Base-by-base conservation (phyloP, 495 filamentous ascomycete species). In the Neurospora sp. region DNA sequence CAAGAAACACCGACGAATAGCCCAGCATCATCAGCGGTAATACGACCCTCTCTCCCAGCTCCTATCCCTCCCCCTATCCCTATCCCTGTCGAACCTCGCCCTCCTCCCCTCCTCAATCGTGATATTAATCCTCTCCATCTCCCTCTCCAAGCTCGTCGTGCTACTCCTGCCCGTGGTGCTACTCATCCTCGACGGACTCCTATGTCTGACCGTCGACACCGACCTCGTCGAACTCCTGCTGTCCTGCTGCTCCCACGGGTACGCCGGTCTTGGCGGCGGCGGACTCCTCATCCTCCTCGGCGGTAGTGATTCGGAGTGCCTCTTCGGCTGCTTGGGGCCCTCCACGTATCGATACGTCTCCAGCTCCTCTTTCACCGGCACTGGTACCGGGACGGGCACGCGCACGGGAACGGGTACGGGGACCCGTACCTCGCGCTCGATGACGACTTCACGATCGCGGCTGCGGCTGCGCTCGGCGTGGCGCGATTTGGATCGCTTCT, bases 291-390 rank as follows among this genome's bases (percentile, higher is more conserved):
- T 48, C 59, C 70, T 71, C 62, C 59, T 73, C 40, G 9, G 31
- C 7, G 4, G 41, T n/a, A 40, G 72, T 46, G 75, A 66, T 40
- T 38, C 42, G 31, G 31, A 31, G 20, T 69, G 71, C 35, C 42
- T 41, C 23, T 35, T n/a, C 35, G 78, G 73, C 20, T 76, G 73
- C 5, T 46, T 72, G 75, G 0, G 74, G 0, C 81, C 84, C 72
- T 86, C 84, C 62, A 87, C 81, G 77, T 87, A 86, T 11, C 85
- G 82, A 73, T 80, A 87, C 62, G 81, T 83, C 41, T 85, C 84
- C 62, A 81, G 80, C 74, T 84, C 79, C 72, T 79, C 81, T 54
- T 77, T 75, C 66, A 79, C 74, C 4, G 41, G 76, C 18, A 78
- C 77, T 0, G 74, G 74, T 0, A 77, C 75, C 14, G 76, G 77